These are phyloP conservation scores for Arachis hypogaea DNA, from an alignment of 306 rosid species.

Conservation along the genomic window DNA sequence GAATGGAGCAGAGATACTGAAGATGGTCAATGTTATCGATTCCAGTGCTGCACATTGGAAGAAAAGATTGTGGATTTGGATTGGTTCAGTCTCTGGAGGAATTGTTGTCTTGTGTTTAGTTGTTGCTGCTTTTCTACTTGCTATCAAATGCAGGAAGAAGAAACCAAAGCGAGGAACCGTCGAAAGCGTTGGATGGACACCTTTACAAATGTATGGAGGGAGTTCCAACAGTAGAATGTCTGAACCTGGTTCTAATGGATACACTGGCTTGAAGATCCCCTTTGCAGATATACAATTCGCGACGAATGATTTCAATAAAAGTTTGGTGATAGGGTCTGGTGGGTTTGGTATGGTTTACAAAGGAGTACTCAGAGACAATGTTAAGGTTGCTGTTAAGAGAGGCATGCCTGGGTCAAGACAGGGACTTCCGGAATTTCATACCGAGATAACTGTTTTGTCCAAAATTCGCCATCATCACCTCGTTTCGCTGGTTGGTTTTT, in stretches of 20 bases:
- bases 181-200: conserved; percentile 90
- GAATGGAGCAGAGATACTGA: conserved; percentile 99
- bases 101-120: conserved; percentile 47
- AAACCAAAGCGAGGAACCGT: conserved; percentile 55
- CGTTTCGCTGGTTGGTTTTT: conserved; percentile 89
- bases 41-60: conserved; percentile 32
- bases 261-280: conserved; percentile 72
- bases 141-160: conserved; percentile 60
- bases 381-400: conserved; percentile 93
- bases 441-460: conserved; percentile 82
- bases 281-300: conserved; percentile 75
- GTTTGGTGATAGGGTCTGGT: conserved; percentile 80
- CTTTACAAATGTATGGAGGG: conserved; percentile 72
- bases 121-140: conserved; percentile 53
- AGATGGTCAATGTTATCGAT: conserved; percentile 53
- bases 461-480: conserved; percentile 94
- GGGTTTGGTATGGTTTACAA: conserved; percentile 95
- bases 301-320: conserved; percentile 80
- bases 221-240: conserved; percentile 86
- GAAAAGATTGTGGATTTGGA: conserved; percentile 55
- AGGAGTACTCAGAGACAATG: conserved; percentile 72
- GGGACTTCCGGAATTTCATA: conserved; percentile 97
- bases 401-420: conserved; percentile 96
- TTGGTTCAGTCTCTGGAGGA: conserved; percentile 72
- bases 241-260: conserved; percentile 81